These are phyloP conservation scores for Nannizziopsis barbatae DNA, from an alignment of 2,329 filamentous ascomycete genomes.

Conservation along the genomic window DNA sequence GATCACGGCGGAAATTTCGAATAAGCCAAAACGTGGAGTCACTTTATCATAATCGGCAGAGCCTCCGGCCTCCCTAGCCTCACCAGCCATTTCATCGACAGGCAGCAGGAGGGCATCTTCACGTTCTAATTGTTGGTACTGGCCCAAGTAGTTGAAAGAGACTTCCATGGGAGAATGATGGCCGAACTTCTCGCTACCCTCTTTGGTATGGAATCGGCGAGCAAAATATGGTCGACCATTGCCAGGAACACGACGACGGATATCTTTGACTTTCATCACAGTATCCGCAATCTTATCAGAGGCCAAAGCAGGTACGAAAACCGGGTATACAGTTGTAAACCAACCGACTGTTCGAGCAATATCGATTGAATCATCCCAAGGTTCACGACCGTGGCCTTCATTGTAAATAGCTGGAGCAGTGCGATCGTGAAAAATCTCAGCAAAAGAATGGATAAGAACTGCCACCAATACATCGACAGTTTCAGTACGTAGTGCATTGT, in stretches of 20 bases:
- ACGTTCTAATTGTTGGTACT: conserved; percentile 37
- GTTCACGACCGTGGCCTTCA: conserved; percentile 41
- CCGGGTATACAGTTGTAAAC: conserved; percentile 41
- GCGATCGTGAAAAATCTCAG: conserved; percentile 34
- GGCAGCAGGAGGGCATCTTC: conserved; percentile 34
- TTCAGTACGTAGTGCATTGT: conserved; percentile 28
- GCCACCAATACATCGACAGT: conserved; percentile 30
- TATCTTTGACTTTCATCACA: conserved; percentile 31
- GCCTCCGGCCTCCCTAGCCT: conserved; percentile 28
- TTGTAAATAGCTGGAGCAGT: conserved; percentile 37
- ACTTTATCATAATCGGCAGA: conserved; percentile 36
- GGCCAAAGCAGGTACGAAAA: conserved; percentile 24
- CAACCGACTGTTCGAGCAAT: conserved; percentile 40
- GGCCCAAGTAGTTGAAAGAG: conserved; percentile 32
- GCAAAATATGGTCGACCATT: conserved; percentile 30
- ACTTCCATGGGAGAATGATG: conserved; percentile 34
- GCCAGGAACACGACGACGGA: conserved; percentile 25
- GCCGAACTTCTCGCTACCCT: conserved; percentile 23
- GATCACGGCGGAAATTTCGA: conserved; percentile 43
- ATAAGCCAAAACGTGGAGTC: conserved; percentile 38
- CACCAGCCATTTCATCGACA: conserved; percentile 32
- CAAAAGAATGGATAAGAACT: conserved; percentile 36
- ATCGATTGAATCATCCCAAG: conserved; percentile 36
- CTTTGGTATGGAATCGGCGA: conserved; percentile 21
- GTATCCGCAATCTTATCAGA: conserved; percentile 22